These are phyloP conservation scores for Tarenaya hassleriana DNA, from an alignment of 345 rosid genomes.

Conservation along the genomic window DNA sequence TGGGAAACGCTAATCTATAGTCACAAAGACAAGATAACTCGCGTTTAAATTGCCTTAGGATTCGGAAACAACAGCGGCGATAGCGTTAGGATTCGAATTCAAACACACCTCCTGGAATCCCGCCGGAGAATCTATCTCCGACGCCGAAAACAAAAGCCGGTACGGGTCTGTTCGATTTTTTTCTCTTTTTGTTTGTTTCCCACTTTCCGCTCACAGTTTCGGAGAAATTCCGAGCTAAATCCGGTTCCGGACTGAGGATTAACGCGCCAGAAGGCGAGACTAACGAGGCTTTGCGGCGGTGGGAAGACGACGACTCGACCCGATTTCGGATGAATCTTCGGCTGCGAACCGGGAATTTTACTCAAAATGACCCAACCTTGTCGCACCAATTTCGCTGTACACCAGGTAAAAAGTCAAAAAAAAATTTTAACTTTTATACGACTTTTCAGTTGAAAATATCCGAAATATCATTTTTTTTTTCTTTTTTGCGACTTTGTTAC, in stretches of 20 bases:
- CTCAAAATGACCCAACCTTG: too few species aligned
- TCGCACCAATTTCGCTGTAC: too few species aligned
- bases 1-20: conserved; percentile 25
- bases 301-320: conserved; percentile 32
- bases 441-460: too few species aligned
- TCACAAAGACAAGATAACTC: conserved; percentile 19
- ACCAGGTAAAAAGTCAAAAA: too few species aligned
- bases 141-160: conserved; percentile 23
- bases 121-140: conserved; percentile 48
- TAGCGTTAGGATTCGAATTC: conserved; percentile 39
- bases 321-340: conserved; percentile 58
- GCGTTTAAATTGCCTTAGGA: conserved; percentile 29
- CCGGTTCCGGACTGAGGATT: conserved; percentile 5
- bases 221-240: conserved; percentile 3
- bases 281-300: conserved; percentile 17
- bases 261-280: conserved; percentile 24
- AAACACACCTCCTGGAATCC: conserved; percentile 39
- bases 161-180: conserved; percentile 17
- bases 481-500: too few species aligned
- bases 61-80: conserved; percentile 12
- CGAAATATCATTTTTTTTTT: too few species aligned
- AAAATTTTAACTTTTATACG: too few species aligned
- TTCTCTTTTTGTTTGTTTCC: not conserved
- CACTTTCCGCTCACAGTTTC: conserved; percentile 16
- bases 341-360: conserved; percentile 27